phyloP scores from a whole-genome alignment of 345 rosid species.

The Limnanthes douglasii region DNA sequence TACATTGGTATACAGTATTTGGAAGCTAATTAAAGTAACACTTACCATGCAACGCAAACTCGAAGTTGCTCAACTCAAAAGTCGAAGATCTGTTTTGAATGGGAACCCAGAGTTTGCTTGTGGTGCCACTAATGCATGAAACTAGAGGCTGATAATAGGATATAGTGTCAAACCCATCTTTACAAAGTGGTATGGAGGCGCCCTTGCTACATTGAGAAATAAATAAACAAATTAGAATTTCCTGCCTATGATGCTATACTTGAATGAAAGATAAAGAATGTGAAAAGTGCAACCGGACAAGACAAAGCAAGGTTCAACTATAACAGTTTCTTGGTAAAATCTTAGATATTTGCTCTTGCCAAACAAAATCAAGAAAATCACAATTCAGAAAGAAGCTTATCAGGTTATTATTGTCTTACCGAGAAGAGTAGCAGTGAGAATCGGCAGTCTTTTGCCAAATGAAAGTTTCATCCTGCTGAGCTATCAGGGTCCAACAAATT shows the following conservation, averaged over 20 bases:
- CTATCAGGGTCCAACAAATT: slow-evolving; percentile 76
- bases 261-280: slow-evolving; percentile 1
- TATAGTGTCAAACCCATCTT: slow-evolving; percentile 37
- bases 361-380: background rate
- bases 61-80: slow-evolving; percentile 33
- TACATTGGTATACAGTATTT: background rate
- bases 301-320: too few relatives aligned
- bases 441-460: slow-evolving; percentile 91
- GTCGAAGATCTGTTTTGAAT: slow-evolving; percentile 67
- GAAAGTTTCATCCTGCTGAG: slow-evolving; percentile 93
- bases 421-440: slow-evolving; percentile 40
- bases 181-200: slow-evolving; percentile 48
- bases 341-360: too few relatives aligned
- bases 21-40: slow-evolving; percentile 11
- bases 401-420: slow-evolving; percentile 27
- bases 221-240: slow-evolving; percentile 5
- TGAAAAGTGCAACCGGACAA: background rate
- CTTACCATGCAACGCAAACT: slow-evolving; percentile 84
- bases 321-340: too few relatives aligned
- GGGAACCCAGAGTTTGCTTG: slow-evolving; percentile 76
- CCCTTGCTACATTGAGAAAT: slow-evolving; percentile 25
- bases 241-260: too few relatives aligned
- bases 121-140: slow-evolving; percentile 66
- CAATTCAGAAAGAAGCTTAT: background rate
- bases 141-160: slow-evolving; percentile 71